Base-by-base conservation (phyloP, 169 alveolate species). In the Eimeria necatrix region DNA sequence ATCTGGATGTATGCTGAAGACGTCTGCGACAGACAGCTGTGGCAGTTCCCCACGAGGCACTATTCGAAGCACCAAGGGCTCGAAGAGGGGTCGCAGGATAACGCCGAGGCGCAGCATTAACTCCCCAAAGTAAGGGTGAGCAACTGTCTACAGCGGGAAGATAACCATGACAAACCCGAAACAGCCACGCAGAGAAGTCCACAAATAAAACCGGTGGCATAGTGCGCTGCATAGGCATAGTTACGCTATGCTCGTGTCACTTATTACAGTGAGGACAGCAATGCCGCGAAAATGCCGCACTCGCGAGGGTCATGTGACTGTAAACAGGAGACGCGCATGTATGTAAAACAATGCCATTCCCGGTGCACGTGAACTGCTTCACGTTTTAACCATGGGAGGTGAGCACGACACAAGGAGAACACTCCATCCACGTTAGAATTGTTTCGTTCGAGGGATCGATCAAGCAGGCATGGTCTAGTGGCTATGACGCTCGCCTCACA, bases 401-500 rank as follows among this genome's bases (percentile, higher is more conserved):
- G 41, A 0, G n/a, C 73, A 61, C 73, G 6, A 61, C 18, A 2
- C 6, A 0, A 61, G 2, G 26, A 61, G 1, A 16, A 14, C 73
- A 61, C 32, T 20, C 32, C 1, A 61, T n/a, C 73, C 16, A 26
- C 22, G 16, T 61, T n/a, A 1, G 24, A 2, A n/a, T 61, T 61
- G 26, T 61, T 61, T 61, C 41, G 41, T 32, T 32, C 0, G 2
- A 32, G 41, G 41, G 41, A 3, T 61, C 22, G 22, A 61, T 22
- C 14, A 41, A 3, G 87, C 87, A 78, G 89, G 95, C 91, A 60
- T 91, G 95, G 90, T 76, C 95, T 91, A 76, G 95, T 91, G 95
- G 90, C 95, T 91, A 91, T 76, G 94, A 90, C 94, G 94, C 94
- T 90, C 94, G 94, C 94, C 94, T 90, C 94, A 90, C 94, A 90